Base-by-base conservation (phyloP, 2,329 filamentous ascomycete genomes). In the Zopfia rhizophila region DNA sequence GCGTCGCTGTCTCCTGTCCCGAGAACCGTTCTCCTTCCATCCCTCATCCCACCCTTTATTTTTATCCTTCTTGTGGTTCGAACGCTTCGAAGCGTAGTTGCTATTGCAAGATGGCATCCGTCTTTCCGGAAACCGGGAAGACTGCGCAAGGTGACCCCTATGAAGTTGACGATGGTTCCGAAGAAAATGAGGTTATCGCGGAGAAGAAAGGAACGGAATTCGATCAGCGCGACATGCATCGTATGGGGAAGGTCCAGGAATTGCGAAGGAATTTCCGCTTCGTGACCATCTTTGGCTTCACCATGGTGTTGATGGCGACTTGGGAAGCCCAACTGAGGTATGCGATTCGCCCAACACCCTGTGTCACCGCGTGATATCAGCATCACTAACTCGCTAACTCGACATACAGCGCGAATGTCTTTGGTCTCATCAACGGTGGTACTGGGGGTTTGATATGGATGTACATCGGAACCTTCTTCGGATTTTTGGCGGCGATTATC, bases 211-310 rank as follows among this genome's bases (percentile, higher is more conserved):
- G 59, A 14, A 61, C 59, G 4, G 17, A 24, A 2, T 32, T 36
- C 16, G 61, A 63, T 23, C 56, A 56, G 33, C 53, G 45, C 7
- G 62, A 66, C 40, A 66, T 66, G 60, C 23, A 57, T 19, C 56
- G 63, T 11, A 65, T 65, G 63, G 63, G 63, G 6, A 66, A 65
- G 38, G 37, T 31, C 7, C 63, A 66, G 21, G 63, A 66, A 33
- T 33, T 66, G 16, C 48, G 60, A 24, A 23, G 61, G 10, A 66
- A 63, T 41, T 66, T 65, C 22, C 38, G 53, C 14, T 59, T 63
- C 19, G 53, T 65, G 12, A 61, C 63, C 1, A 63, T 63, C 3
- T 63, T 65, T 23, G 60, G 58, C 11, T 64, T 60, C 40, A 51
- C 47, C 0, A 61, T 66, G 57, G 45, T 65, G 4, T 43, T 66